Evolutionary conservation across 345 rosid species (phyloP).

Genomic region (Psidium guajava): DNA sequence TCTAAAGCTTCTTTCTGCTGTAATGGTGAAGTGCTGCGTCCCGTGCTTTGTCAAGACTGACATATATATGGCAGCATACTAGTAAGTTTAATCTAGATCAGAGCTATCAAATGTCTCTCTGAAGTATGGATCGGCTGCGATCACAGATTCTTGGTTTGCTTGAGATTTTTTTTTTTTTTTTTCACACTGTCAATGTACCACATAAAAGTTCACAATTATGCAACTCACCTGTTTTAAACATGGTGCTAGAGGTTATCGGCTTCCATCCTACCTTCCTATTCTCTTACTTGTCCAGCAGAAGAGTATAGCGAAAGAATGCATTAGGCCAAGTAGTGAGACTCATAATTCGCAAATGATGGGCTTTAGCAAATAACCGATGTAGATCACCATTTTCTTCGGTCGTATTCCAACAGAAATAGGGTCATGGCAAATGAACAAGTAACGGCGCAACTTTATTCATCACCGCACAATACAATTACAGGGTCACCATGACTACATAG

Average conservation of each 20-base stretch:
- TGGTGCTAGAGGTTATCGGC: not conserved
- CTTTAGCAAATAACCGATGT: not conserved
- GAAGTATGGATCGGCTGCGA: constrained; percentile 11
- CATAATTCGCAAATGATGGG: not conserved
- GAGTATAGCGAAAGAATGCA: not conserved
- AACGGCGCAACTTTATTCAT: too few relatives aligned
- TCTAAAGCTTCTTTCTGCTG: constrained; percentile 25
- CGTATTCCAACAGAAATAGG: not conserved
- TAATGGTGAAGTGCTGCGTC: constrained; percentile 29
- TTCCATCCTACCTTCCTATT: not conserved
- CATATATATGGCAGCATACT: not conserved
- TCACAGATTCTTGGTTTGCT: constrained; percentile 20
- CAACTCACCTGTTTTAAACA: not conserved
- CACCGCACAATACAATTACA: too few relatives aligned
- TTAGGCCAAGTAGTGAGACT: not conserved
- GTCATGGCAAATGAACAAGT: rapidly evolving
- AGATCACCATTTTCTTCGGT: not conserved
- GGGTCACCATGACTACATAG: not conserved
- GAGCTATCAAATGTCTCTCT: not conserved
- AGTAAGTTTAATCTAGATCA: not conserved
- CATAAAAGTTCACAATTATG: not conserved
- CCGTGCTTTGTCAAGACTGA: constrained; percentile 21
- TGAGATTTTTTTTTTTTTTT: not conserved
- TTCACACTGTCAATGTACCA: not conserved
- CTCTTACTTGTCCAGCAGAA: not conserved